Evolutionary conservation across 805 yeast genomes (phyloP).

Genomic region (Brettanomyces anomalus): DNA sequence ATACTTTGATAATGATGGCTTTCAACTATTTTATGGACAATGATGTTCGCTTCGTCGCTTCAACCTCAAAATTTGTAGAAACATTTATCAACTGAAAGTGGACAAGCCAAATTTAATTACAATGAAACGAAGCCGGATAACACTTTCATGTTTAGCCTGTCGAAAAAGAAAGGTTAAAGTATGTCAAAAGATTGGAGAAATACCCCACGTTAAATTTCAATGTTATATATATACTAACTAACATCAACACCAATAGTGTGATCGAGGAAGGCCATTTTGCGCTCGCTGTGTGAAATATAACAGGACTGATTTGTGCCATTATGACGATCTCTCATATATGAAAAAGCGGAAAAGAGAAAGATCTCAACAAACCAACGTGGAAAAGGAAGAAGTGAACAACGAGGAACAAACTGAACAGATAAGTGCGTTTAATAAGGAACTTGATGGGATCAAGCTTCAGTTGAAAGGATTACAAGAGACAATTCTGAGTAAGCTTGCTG

Average conservation of each 20-base stretch:
- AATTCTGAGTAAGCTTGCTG: neutral
- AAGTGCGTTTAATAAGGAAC: neutral
- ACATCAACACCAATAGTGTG: conserved; percentile 20
- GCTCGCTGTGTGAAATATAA: conserved; percentile 23
- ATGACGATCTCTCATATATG: conserved; percentile 13
- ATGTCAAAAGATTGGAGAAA: conserved; percentile 27
- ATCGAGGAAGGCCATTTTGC: conserved; percentile 26
- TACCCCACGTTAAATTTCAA: conserved; percentile 14
- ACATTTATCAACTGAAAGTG: too few species aligned
- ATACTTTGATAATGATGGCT: too few species aligned
- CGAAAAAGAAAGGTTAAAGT: conserved; percentile 37
- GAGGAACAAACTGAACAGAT: neutral
- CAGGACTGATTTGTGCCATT: conserved; percentile 21
- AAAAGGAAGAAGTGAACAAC: neutral
- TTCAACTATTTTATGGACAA: too few species aligned
- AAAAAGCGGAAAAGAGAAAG: neutral
- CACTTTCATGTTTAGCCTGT: conserved; percentile 39
- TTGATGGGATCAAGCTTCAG: neutral
- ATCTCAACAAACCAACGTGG: neutral
- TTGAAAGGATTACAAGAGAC: neutral
- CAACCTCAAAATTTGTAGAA: too few species aligned
- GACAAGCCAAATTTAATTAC: too few species aligned
- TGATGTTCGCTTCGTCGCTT: too few species aligned
- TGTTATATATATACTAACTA: conserved; percentile 5
- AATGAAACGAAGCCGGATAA: conserved; percentile 6